Evolutionary conservation across 164 flowering plant genomes (phyloP), one percentile per base, ranked within the genome.

Genomic region (Santalum album): DNA sequence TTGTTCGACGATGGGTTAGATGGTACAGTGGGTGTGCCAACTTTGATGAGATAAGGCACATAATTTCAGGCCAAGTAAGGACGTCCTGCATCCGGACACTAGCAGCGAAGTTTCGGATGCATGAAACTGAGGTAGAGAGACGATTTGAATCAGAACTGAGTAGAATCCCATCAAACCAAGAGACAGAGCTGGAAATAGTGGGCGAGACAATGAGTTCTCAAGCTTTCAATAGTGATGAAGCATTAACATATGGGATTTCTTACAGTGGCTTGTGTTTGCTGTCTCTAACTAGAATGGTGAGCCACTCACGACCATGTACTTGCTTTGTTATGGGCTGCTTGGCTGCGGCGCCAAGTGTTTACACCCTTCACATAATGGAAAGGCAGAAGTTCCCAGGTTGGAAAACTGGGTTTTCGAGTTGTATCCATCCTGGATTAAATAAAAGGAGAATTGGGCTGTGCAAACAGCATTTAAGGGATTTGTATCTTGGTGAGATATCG

Each of bases 51-150:
- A 36, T 89, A 34, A 80, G 77, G 77, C 55, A 51, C 49, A 65
- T 86, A 17, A 70, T 89, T 59, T 65, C 64, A 6, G 56, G 79
- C 51, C 70, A 72, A 50, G 64, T 89, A 29, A 72, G 94, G 53
- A 78, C 65, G 66, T 84, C 95, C 25, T 92, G 98, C 73, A 77
- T 92, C 35, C 80, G 87, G 1, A 92, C 98, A 25, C 70, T 92
- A 23, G 94, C 96, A 43, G 72, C 78, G 44, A 92, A 92, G 66
- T 82, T 83, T 58, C 73, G 85, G 22, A 72, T 81, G 27, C 75
- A 74, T 58, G 96, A 89, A 74, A 52, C 45, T 43, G 70, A 64
- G 62, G 76, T 87, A 55, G 96, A 86, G 71, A 88, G 73, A 54
- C 63, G 38, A 24, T 85, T 86, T 55, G 89, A 80, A 57, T 36